Percentiles rank a stretch among this genome's conserved stretches.
Conservation (phyloP, 345 rosid species). For the Clarkia xantiana region DNA sequence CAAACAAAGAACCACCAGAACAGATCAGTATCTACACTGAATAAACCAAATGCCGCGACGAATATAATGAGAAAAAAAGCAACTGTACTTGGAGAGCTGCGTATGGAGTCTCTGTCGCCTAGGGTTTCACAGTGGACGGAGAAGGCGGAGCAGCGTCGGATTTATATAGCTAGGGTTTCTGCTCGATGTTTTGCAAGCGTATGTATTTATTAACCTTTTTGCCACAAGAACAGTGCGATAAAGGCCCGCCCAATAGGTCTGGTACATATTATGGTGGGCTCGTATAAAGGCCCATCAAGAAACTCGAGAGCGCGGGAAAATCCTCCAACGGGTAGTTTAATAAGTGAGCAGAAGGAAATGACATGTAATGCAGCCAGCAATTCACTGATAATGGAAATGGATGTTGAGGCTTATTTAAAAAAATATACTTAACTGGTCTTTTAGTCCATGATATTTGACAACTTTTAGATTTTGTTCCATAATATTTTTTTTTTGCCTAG, state of each 20-base stretch:
- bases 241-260: neutral
- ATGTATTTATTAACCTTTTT: neutral
- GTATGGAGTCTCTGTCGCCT: neutral
- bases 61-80: neutral
- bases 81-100: slow-evolving; percentile 2
- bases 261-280: neutral
- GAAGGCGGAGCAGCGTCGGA: neutral
- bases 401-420: slow-evolving; percentile 77
- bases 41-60: neutral
- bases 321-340: no score
- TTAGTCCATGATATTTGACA: no score
- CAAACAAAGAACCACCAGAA: neutral
- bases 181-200: neutral
- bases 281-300: neutral
- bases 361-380: no score
- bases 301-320: slow-evolving; percentile 11
- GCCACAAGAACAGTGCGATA: neutral
- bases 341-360: no score
- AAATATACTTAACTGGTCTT: no score
- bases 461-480: no score
- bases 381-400: no score
- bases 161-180: slow-evolving; percentile 18
- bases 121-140: neutral
- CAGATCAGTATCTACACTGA: slow-evolving; percentile 1
- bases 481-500: no score